Percentiles rank a stretch among this genome's conserved stretches.
Conservation (phyloP, 345 rosid genomes). For the Trapa incisa region DNA sequence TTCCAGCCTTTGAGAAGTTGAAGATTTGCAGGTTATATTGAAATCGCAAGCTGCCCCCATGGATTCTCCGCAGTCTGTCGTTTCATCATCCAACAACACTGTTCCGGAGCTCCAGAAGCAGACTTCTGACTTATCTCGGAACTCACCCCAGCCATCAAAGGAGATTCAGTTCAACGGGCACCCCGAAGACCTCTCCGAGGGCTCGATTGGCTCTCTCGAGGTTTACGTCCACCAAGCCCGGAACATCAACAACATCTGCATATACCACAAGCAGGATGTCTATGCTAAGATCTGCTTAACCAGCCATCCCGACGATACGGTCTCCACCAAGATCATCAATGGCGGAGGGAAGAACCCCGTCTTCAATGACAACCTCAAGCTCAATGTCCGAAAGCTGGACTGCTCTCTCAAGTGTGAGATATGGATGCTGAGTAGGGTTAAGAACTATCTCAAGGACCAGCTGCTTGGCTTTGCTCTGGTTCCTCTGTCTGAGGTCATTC, state of each 20-base stretch:
- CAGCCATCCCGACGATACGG: conserved; percentile 62
- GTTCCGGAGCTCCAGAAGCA: conserved; percentile 47
- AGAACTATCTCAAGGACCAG: conserved; percentile 95
- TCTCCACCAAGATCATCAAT: conserved; percentile 80
- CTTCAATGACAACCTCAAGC: conserved; percentile 56
- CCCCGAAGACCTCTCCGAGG: conserved; percentile 18
- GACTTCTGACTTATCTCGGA: conserved; percentile 30
- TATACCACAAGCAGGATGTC: conserved; percentile 99
- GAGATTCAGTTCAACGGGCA: conserved; percentile 27
- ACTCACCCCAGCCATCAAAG: conserved; percentile 23
- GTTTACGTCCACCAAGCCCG: conserved; percentile 83
- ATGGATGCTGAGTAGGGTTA: conserved; percentile 98
- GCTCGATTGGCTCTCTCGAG: conserved; percentile 51
- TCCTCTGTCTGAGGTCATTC: conserved; percentile 75
- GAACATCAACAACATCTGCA: conserved; percentile 95
- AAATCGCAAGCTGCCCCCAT: conserved; percentile 20
- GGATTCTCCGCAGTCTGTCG: conserved; percentile 98
- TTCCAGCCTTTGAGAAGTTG: background rate
- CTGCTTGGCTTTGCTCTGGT: conserved; percentile 82
- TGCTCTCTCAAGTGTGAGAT: conserved; percentile 83
- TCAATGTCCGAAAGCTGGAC: conserved; percentile 56
- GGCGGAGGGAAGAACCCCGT: conserved; percentile 99
- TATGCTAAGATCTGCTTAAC: conserved; percentile 92
- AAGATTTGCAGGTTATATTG: conserved; percentile 6
- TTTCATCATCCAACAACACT: conserved; percentile 62